phyloP scores from a whole-genome alignment of 441 rosid species.

The Eruca vesicaria region DNA sequence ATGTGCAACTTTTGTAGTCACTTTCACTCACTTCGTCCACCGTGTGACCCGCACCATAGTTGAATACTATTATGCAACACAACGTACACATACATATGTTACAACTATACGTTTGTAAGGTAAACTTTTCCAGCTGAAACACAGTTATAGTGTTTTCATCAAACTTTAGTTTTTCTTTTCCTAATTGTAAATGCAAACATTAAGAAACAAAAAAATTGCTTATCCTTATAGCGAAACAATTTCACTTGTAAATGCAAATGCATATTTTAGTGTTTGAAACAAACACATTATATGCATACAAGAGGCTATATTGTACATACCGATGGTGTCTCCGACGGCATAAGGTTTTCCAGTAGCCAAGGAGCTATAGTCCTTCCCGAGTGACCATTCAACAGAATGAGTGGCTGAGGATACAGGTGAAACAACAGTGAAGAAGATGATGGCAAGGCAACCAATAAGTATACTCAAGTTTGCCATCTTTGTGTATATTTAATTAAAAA shows the following conservation, averaged over 20 bases:
- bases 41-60: slow-evolving; percentile 69
- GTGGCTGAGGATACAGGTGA: slow-evolving; percentile 53
- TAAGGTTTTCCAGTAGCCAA: slow-evolving; percentile 62
- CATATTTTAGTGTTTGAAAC: not conserved
- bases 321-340: slow-evolving; percentile 67
- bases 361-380: slow-evolving; percentile 61
- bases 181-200: not conserved
- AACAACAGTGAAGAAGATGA: slow-evolving; percentile 39
- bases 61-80: slow-evolving; percentile 49
- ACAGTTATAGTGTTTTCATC: not conserved
- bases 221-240: not conserved
- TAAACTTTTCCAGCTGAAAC: not conserved
- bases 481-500: slow-evolving; percentile 14
- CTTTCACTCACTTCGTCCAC: slow-evolving; percentile 78
- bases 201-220: not conserved
- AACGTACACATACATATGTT: not conserved
- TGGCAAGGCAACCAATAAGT: slow-evolving; percentile 26
- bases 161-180: not conserved
- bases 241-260: not conserved
- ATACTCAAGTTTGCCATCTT: slow-evolving; percentile 42
- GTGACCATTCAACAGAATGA: slow-evolving; percentile 75
- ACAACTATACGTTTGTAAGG: not conserved
- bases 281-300: not conserved
- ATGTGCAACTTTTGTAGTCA: slow-evolving; percentile 70
- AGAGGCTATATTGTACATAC: slow-evolving; percentile 33